Evolutionary conservation across 164 flowering plant genomes (phyloP), one percentile per base, ranked within the genome.

Genomic region (Stephania japonica): DNA sequence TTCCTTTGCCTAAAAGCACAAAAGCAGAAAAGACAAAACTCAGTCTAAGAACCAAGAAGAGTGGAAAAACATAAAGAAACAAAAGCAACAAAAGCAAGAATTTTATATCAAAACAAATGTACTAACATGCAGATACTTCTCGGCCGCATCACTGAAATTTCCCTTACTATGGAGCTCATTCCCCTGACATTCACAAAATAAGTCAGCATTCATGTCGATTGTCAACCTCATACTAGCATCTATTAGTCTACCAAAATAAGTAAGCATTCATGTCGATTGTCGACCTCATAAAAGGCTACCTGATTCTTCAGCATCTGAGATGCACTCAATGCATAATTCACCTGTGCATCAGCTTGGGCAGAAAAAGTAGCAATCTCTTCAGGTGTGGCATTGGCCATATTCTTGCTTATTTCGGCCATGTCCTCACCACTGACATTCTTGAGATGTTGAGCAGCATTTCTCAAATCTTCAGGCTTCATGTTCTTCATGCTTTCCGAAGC

Each of bases 401-500:
- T 91, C 78, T 89, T 89, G 70, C 94, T 82, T 62, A 95, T 89
- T 83, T 90, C 87, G 65, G 86, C 87, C 93, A 95, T 91, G 75
- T 95, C 98, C 78, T 93, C 98, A 16, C 90, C 87, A 27, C 90
- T 89, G n/a, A 92, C 80, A 80, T 89, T 56, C 88, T 91, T 91
- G 73, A 95, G 76, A 77, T 95, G 97, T 75, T 95, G 90, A 3
- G 99, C 97, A 73, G 98, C 99, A 69, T 70, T 71, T 81, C 70
- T 87, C 69, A 95, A 72, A 76, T 95, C 99, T 78, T 90, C 95
- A 24, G 98, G 90, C 81, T 84, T 86, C 91, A 95, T 83, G 74
- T 87, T 88, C 78, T 89, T 85, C 99, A 95, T 91, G 79, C 92
- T 82, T 76, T 93, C 99, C 0, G 98, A 71, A 27, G 99, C 99